Conservation (phyloP, 169 alveolate genomes). For the Plasmodium blacklocki region DNA sequence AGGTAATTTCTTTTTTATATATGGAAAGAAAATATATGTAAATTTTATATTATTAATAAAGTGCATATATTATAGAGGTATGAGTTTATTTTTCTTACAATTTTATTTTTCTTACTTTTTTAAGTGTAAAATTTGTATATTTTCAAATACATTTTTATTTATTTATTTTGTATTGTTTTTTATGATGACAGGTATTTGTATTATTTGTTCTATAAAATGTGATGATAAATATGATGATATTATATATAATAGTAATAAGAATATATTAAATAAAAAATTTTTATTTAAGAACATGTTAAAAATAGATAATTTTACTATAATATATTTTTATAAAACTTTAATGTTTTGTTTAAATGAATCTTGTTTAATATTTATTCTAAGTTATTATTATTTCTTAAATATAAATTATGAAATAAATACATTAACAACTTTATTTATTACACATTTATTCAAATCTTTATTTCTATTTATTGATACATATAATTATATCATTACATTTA, state of each 20-base stretch:
- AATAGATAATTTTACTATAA: constrained; percentile 23
- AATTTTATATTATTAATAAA: constrained; percentile 19
- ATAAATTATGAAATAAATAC: constrained; percentile 22
- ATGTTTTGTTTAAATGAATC: constrained; percentile 26
- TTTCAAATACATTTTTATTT: constrained; percentile 22
- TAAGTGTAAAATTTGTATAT: constrained; percentile 8
- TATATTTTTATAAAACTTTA: constrained; percentile 9
- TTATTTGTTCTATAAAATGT: constrained; percentile 1
- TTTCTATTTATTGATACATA: not conserved
- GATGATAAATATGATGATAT: not conserved
- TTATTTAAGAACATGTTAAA: not conserved
- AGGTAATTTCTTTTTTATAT: constrained; percentile 31
- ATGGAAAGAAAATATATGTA: constrained; percentile 18
- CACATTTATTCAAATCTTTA: constrained; percentile 24
- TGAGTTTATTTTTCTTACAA: constrained; percentile 26
- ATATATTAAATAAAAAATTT: constrained; percentile 13
- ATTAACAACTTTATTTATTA: constrained; percentile 33
- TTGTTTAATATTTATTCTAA: constrained; percentile 18
- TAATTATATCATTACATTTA: not conserved
- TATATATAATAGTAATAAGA: not conserved
- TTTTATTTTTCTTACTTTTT: constrained; percentile 56
- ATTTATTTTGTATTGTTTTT: constrained; percentile 3
- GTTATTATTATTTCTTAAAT: constrained; percentile 13
- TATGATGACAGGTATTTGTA: constrained; percentile 10
- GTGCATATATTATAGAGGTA: constrained; percentile 29